Base-by-base conservation (phyloP, 768 basidiomycete genomes). In the Filobasidium wieringae region DNA sequence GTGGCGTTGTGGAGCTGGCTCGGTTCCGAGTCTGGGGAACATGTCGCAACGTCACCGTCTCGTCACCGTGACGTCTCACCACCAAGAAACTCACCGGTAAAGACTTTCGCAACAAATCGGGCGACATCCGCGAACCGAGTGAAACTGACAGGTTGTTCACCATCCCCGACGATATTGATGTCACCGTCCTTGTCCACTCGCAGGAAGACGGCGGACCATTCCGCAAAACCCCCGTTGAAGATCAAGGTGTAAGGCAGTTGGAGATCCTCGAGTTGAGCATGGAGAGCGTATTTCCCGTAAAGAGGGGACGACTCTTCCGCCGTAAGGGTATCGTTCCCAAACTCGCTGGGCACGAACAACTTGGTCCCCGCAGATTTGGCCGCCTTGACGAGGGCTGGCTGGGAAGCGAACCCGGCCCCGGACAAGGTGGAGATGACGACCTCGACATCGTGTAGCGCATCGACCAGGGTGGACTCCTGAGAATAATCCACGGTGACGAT, bases 291-390 rank as follows among this genome's bases (percentile, higher is more conserved):
- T 36, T 62, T 54, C 14, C 12, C 50, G 40, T 3, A 51, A 30
- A 51, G 24, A 15, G 55, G 55, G 17, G 36, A 36, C 33, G 15
- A 22, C 17, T 57, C 43, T 5, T 57, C 39, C 7, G 49, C 36
- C 2, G n/a, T 19, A 26, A 50, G 27, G 17, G 56, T 50, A 41
- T 47, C 41, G 60, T 53, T 58, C 17, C 60, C 60, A 22, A 43
- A 62, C 36, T 62, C 60, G 22, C 60, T 62, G 22, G 57, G 57
- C 1, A 58, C 57, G 47, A 58, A 58, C 47, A 58, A 22, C 32
- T 58, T 39, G 34, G 52, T 29, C 5, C 50, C 47, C 24, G 57
- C 43, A 19, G 8, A 30, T 30, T 45, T 56, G 27, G 19, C 55
- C 4, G 57, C 57, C 2, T 58, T 30, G 1, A 33, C 50, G 9